phyloP scores from a whole-genome alignment of 768 basidiomycete species.

The Artomyces pyxidatus region DNA sequence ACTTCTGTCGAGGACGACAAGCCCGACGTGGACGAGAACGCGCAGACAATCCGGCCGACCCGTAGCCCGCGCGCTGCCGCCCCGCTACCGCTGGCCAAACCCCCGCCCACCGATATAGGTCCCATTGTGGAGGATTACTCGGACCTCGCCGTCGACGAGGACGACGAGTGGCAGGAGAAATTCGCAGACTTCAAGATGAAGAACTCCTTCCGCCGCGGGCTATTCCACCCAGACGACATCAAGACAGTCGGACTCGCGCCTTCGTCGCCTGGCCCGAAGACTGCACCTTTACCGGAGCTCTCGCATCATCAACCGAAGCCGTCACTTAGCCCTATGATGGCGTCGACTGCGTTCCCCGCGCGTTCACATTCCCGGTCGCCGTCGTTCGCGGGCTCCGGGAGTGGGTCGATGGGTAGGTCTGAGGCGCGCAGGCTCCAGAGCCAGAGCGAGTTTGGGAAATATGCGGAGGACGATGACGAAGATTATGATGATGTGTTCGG shows the following conservation, averaged over 20 bases:
- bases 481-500: conserved; percentile 96
- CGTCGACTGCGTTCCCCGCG: conserved; percentile 33
- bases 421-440: conserved; percentile 50
- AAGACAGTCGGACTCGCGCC: conserved; percentile 58
- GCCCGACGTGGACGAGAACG: conserved; percentile 45
- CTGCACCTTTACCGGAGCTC: conserved; percentile 58
- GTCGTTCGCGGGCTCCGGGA: conserved; percentile 30
- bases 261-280: conserved; percentile 48
- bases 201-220: conserved; percentile 60
- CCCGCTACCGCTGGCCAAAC: conserved; percentile 42
- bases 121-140: conserved; percentile 89
- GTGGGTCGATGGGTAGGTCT: conserved; percentile 57
- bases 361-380: conserved; percentile 13
- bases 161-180: conserved; percentile 61
- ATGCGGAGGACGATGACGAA: conserved; percentile 81
- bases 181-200: conserved; percentile 83
- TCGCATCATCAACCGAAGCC: conserved; percentile 46
- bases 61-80: conserved; percentile 45
- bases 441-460: conserved; percentile 71
- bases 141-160: conserved; percentile 76
- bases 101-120: conserved; percentile 52
- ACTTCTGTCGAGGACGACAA: conserved; percentile 48
- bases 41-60: conserved; percentile 71
- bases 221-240: conserved; percentile 88
- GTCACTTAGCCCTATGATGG: conserved; percentile 37